Base-by-base conservation (phyloP, 2,329 filamentous ascomycete species). In the Fusarium algeriense region DNA sequence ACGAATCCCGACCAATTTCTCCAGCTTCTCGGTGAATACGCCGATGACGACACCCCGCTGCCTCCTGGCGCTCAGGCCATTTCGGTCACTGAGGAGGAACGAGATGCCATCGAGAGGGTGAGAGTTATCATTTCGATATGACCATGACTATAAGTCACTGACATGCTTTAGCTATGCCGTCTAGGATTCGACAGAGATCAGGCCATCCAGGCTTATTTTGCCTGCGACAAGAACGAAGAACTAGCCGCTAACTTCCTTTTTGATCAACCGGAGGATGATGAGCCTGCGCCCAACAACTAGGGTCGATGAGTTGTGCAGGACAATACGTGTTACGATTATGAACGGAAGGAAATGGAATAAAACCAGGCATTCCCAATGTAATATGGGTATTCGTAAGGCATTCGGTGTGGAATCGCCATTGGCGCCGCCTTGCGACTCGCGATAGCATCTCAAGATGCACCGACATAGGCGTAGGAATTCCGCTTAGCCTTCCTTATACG, bases 201-300 rank as follows among this genome's bases (percentile, higher is more conserved):
- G 76, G 96, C 96, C 55, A 97, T 98, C 74, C 95, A 99, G 84
- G 96, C 96, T 30, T 99, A 98, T 84, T 99, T 99, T 80, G 96
- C 96, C 37, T 99, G 96, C 82, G 96, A 99, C 83, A 99, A 98
- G 89, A 98, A 99, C 81, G 96, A 99, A 84, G 96, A 99, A 83
- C 87, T 99, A 55, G 96, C 96, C 1, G 96, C 96, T 71, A 99
- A 99, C 84, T 98, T 98, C 83, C 87, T 99, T 66, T 99, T 99
- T 79, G 96, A 99, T 77, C 94, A 98, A 83, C 95, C 95, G 13
- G 94, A 97, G 68, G 95, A 98, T 50, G 91, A 93, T 38, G 90
- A 92, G 63, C 83, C 85, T 35, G 78, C 82, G 13, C 79, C 82
- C 67, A 83, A 85, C 80, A 86, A 82, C 80, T 70, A 73, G 40